Evolutionary conservation across 441 rosid genomes (phyloP), one percentile per base, ranked within the genome.

Genomic region (Erysimum pusillum): DNA sequence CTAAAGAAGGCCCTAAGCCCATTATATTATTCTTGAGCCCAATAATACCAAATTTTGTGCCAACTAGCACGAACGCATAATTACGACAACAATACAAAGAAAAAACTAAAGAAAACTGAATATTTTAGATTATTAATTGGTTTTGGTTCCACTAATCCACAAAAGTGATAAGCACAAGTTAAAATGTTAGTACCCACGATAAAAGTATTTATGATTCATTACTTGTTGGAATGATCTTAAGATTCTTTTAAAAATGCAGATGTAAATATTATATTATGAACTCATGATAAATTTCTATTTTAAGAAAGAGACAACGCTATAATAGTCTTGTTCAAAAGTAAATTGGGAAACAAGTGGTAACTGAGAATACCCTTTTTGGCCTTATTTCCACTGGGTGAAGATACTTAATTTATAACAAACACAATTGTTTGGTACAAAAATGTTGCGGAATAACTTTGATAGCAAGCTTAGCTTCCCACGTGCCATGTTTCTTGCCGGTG

Each of bases 401-500:
- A 63, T 13, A 63, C 31, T 13, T 53, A 36, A 15, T 14, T 39
- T 1, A n/a, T n/a, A 41, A 14, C 35, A 53, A 25, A 38, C 48
- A 5, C 14, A 51, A 38, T 9, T 28, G 63, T 10, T 56, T 28
- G 54, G 15, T 64, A 31, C 39, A 76, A 69, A 69, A 59, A 9
- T 42, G 69, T 53, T 60, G 53, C 18, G 32, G 80, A 71, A 77
- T 77, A 71, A 77, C 81, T 77, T 77, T 71, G 73, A 58, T 58
- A 14, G 1, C 76, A 77, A 77, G 76, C 65, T 77, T 77, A 32
- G 53, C 12, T 71, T 57, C 52, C 67, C 80, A 77, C 62, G 73
- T 77, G 76, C 39, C 72, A 64, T 63, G 67, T 76, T 36, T 60
- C 66, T 56, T 70, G 71, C 71, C 17, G 66, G 49, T 76, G 76